Conservation (phyloP, 1,284 basidiomycete genomes). For the Flammula alnicola region DNA sequence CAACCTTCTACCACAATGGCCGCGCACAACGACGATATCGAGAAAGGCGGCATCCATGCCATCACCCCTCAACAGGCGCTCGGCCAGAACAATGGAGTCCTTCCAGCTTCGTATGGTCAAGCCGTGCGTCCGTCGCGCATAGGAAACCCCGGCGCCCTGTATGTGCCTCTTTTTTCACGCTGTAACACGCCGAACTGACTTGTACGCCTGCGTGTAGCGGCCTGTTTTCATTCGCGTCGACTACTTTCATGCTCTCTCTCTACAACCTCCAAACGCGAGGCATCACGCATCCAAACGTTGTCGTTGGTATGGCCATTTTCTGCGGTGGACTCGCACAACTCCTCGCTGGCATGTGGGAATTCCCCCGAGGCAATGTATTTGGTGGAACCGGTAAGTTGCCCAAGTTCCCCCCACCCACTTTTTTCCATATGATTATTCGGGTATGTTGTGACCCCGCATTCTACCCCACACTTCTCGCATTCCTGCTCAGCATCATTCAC, state of each 20-base stretch:
- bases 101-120: conserved; percentile 20
- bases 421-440: conserved; percentile 1
- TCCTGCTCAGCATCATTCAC: too few species aligned
- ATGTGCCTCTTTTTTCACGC: conserved; percentile 12
- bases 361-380: conserved; percentile 77
- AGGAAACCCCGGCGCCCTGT: conserved; percentile 43
- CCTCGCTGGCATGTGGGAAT: conserved; percentile 84
- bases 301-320: conserved; percentile 86
- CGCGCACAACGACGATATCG: conserved; percentile 26
- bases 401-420: background rate
- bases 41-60: conserved; percentile 30
- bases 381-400: conserved; percentile 65
- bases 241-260: conserved; percentile 73
- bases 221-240: conserved; percentile 66
- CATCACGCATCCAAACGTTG: conserved; percentile 68
- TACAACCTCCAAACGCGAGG: conserved; percentile 63
- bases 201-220: conserved; percentile 24
- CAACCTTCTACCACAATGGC: conserved; percentile 12
- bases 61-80: conserved; percentile 28
- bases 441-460: conserved; percentile 6
- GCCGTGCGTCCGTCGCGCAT: conserved; percentile 31
- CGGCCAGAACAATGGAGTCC: conserved; percentile 18
- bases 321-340: conserved; percentile 87
- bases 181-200: conserved; percentile 1
- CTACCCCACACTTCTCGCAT: background rate